Evolutionary conservation across 23 red algal species (phyloP).

Genomic region (Gracilariopsis chorda): DNA sequence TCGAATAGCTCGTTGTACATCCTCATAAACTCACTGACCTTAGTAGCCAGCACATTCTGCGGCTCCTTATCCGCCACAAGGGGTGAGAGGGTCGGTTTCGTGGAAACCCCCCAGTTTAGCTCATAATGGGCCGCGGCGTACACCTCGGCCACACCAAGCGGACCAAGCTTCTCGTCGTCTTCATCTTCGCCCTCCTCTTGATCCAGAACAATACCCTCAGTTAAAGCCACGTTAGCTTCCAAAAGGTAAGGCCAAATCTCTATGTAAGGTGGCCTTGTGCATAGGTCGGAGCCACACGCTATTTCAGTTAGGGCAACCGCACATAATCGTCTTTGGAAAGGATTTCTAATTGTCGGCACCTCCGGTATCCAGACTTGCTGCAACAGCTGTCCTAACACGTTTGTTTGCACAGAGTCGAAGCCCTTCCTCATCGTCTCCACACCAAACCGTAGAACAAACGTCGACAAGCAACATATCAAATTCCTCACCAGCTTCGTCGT

Average conservation of each 20-base stretch:
- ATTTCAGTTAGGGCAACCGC: constrained; percentile 54
- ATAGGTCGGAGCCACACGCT: constrained; percentile 42
- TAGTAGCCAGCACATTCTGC: neutral
- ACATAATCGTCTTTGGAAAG: constrained; percentile 47
- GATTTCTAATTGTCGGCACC: constrained; percentile 32
- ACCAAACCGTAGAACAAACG: constrained; percentile 72
- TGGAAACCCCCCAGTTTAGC: constrained; percentile 40
- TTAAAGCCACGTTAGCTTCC: constrained; percentile 42
- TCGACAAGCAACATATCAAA: constrained; percentile 69
- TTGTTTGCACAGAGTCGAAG: constrained; percentile 67
- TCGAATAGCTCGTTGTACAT: constrained; percentile 10
- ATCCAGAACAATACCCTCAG: constrained; percentile 50
- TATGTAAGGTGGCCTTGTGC: constrained; percentile 1
- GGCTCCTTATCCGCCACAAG: constrained; percentile 4
- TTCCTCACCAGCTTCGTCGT: constrained; percentile 74
- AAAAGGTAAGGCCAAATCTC: constrained; percentile 49
- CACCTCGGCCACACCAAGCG: constrained; percentile 35
- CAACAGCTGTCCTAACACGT: constrained; percentile 72
- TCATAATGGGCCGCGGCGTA: constrained; percentile 51
- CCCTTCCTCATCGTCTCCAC: constrained; percentile 36
- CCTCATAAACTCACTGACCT: constrained; percentile 4
- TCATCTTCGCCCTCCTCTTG: constrained; percentile 25
- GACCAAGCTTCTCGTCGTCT: constrained; percentile 12
- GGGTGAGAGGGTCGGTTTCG: neutral
- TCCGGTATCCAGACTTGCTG: constrained; percentile 83